A percentile compares a stretch with the other conserved stretches of the same genome.
Evolutionary conservation across 208 protist genomes (phyloP).

Genomic region (Plasmodiophora brassicae): DNA sequence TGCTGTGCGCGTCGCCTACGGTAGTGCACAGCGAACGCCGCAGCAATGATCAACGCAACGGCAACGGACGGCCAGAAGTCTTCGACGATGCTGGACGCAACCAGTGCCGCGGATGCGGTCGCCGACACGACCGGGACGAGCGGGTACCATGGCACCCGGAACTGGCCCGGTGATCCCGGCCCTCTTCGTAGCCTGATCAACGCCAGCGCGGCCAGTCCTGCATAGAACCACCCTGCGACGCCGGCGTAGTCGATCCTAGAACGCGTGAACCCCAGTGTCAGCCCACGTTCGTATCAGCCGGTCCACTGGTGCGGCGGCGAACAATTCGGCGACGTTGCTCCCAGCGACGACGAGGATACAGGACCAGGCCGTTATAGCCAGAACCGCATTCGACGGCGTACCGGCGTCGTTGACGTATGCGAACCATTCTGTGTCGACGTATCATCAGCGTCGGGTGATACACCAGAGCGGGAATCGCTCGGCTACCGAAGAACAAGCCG

Average conservation of each 20-base stretch:
- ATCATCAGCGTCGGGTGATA: too few relatives aligned
- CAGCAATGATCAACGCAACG: too few relatives aligned
- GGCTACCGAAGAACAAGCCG: not conserved
- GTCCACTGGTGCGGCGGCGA: too few relatives aligned
- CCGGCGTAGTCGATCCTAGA: conserved; percentile 26
- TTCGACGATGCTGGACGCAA: too few relatives aligned
- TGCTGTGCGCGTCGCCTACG: too few relatives aligned
- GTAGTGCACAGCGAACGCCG: too few relatives aligned
- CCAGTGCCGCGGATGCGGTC: too few relatives aligned
- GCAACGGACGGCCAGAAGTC: too few relatives aligned
- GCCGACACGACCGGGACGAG: too few relatives aligned
- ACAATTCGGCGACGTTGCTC: not conserved
- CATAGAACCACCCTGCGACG: not conserved
- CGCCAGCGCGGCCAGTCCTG: not conserved
- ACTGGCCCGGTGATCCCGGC: not conserved
- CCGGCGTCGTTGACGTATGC: not conserved
- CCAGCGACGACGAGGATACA: not conserved
- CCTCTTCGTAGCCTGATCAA: not conserved
- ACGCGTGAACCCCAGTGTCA: too few relatives aligned
- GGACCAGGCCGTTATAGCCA: not conserved
- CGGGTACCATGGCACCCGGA: not conserved
- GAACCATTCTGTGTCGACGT: conserved; percentile 8
- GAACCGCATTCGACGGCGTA: not conserved
- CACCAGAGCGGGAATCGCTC: too few relatives aligned
- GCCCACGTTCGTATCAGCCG: too few relatives aligned